Conservation (phyloP, 2,329 filamentous ascomycete genomes). For the Colletotrichum acutatum region DNA sequence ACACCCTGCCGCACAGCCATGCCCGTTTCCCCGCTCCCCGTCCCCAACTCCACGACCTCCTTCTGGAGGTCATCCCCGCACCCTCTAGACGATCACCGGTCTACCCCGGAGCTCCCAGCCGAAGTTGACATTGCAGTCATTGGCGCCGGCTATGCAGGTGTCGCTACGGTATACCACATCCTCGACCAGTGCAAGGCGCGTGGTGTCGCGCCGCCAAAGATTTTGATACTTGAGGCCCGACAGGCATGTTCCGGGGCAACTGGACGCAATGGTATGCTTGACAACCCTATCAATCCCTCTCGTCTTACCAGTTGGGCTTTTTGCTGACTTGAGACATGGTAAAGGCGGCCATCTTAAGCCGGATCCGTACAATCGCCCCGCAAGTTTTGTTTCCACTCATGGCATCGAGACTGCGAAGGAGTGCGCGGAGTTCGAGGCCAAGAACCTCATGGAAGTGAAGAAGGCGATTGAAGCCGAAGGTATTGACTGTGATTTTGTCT, state of each 20-base stretch:
- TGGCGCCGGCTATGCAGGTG: conserved; percentile 36
- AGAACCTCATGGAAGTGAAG: conserved; percentile 50
- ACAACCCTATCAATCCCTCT: conserved; percentile 47
- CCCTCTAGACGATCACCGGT: conserved; percentile 36
- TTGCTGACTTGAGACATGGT: conserved; percentile 52
- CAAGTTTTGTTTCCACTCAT: conserved; percentile 63
- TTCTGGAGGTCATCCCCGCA: conserved; percentile 37
- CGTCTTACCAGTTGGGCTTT: conserved; percentile 56
- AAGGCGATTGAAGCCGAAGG: conserved; percentile 48
- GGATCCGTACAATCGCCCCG: conserved; percentile 64
- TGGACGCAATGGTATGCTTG: conserved; percentile 62
- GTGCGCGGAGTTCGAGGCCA: conserved; percentile 61
- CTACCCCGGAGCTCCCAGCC: conserved; percentile 31
- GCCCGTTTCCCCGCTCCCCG: conserved; percentile 29
- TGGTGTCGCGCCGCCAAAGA: conserved; percentile 37
- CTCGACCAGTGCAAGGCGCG: conserved; percentile 42
- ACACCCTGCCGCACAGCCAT: not conserved
- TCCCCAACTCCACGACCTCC: conserved; percentile 33
- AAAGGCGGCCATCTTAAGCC: conserved; percentile 62
- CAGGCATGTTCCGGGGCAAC: conserved; percentile 63
- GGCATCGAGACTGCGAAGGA: conserved; percentile 40
- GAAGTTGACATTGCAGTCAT: conserved; percentile 34
- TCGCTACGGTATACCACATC: conserved; percentile 36
- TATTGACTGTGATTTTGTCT: conserved; percentile 56
- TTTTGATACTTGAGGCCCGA: conserved; percentile 63